phyloP scores from a whole-genome alignment of 2,329 filamentous ascomycete genomes.

The Colletotrichum coccodes region DNA sequence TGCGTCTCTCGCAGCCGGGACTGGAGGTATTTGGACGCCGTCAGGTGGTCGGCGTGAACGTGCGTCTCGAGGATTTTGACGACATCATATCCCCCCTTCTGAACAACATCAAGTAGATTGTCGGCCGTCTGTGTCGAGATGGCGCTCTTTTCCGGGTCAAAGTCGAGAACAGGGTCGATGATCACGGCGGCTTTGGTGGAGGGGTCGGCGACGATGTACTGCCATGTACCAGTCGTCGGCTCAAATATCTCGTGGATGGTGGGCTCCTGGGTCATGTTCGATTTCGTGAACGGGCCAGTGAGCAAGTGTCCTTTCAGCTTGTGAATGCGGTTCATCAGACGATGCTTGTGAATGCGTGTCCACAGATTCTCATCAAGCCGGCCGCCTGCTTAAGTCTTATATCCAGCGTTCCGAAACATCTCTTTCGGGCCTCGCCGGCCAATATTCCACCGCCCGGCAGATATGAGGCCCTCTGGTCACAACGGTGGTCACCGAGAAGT shows the following conservation, averaged over 20 bases:
- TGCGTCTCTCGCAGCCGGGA: constrained; percentile 43
- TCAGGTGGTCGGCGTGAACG: constrained; percentile 65
- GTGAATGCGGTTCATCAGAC: background rate
- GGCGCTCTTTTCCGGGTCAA: constrained; percentile 46
- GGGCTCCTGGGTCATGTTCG: constrained; percentile 38
- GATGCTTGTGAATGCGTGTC: background rate
- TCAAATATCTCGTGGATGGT: constrained; percentile 47
- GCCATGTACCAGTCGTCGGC: constrained; percentile 57
- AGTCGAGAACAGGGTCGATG: constrained; percentile 68
- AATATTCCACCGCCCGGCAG: background rate
- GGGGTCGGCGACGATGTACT: constrained; percentile 64
- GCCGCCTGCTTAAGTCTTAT: background rate
- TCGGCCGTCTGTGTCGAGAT: constrained; percentile 62
- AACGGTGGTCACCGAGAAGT: constrained; percentile 1
- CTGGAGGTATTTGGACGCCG: constrained; percentile 64
- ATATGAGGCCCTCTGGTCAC: background rate
- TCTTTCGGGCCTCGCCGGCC: background rate
- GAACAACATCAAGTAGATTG: constrained; percentile 52
- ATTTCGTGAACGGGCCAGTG: background rate
- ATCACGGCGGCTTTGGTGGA: constrained; percentile 56
- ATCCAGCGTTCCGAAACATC: background rate
- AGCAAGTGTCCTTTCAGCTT: background rate
- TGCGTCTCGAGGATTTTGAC: constrained; percentile 66
- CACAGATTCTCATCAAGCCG: background rate
- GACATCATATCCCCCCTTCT: constrained; percentile 54